These are phyloP conservation scores for Chenopodium formosanum DNA, from an alignment of 148 eudicot species.

Conservation along the genomic window DNA sequence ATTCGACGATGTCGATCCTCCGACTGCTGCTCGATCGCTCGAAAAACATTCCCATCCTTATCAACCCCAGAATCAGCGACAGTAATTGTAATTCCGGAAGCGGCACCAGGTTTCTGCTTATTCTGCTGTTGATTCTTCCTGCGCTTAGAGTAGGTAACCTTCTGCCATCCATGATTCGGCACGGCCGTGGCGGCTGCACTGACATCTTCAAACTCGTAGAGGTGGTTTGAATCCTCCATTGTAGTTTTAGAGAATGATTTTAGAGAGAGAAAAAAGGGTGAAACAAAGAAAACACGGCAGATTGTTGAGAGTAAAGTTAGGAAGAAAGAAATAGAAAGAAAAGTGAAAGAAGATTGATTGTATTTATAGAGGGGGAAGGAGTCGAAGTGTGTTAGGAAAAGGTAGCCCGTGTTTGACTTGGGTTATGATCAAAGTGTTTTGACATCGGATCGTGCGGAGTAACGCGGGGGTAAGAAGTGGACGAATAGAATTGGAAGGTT, in stretches of 20 bases:
- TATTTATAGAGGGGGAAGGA: neutral
- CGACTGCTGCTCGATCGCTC: slow-evolving; percentile 56
- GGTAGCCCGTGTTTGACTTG: slow-evolving; percentile 10
- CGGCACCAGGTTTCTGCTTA: slow-evolving; percentile 18
- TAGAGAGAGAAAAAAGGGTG: neutral
- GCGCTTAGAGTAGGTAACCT: slow-evolving; percentile 50
- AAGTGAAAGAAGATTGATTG: no score
- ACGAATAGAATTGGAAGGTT: neutral
- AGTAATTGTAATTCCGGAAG: neutral
- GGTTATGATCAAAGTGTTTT: neutral
- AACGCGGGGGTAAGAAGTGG: neutral
- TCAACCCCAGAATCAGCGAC: slow-evolving; percentile 13
- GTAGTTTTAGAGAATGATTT: neutral
- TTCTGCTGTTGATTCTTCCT: slow-evolving; percentile 40
- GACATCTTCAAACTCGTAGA: slow-evolving; percentile 29
- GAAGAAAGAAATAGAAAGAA: neutral
- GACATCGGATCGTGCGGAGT: neutral
- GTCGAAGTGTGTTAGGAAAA: neutral
- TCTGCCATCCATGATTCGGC: slow-evolving; percentile 53
- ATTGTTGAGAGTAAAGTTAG: neutral
- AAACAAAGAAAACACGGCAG: no score
- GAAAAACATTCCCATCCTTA: slow-evolving; percentile 39
- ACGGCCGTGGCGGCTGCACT: slow-evolving; percentile 10
- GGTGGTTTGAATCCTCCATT: slow-evolving; percentile 45
- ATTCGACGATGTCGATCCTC: slow-evolving; percentile 59